Percentiles rank a stretch among this genome's conserved stretches.
phyloP scores from a whole-genome alignment of 2,329 filamentous ascomycete species.

The Remersonia thermophila region DNA sequence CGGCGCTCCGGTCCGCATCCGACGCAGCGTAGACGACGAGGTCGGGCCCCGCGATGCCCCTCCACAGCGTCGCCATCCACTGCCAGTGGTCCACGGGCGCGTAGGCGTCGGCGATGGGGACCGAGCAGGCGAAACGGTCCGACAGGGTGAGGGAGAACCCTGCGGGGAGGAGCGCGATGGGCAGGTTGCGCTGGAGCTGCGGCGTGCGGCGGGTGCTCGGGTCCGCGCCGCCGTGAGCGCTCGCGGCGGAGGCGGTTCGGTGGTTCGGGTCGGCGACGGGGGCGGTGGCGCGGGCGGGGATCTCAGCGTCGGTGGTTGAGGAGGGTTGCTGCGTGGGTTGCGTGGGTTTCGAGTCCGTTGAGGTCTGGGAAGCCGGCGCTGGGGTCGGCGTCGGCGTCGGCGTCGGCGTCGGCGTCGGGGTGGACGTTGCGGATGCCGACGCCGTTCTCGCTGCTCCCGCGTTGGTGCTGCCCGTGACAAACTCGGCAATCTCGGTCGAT shows the following conservation, averaged over 20 bases:
- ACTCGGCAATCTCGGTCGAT: conserved; percentile 54
- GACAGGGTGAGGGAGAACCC: conserved; percentile 71
- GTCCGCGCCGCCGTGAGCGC: too few relatives aligned
- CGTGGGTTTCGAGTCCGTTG: background rate
- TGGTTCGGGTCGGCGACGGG: too few relatives aligned
- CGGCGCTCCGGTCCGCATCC: background rate
- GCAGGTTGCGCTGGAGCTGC: conserved; percentile 27
- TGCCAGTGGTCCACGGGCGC: conserved; percentile 87
- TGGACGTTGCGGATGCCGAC: conserved; percentile 4
- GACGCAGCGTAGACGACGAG: conserved; percentile 50
- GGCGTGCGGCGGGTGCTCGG: background rate
- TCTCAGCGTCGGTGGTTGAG: background rate
- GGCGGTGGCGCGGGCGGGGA: too few relatives aligned
- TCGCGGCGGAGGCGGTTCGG: too few relatives aligned
- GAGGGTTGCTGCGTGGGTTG: background rate
- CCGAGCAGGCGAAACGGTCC: conserved; percentile 59
- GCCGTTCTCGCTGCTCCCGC: background rate
- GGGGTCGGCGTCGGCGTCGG: background rate
- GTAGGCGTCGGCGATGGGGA: conserved; percentile 68
- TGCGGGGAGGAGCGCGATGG: conserved; percentile 63
- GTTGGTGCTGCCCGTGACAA: conserved; percentile 27
- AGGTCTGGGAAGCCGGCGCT: conserved; percentile 2
- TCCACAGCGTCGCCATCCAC: conserved; percentile 92
- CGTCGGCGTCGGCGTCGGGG: conserved; percentile 2
- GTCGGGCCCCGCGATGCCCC: conserved; percentile 72